Conservation (phyloP, 2,329 filamentous ascomycete species). For the Aspergillaceae sp. region DNA sequence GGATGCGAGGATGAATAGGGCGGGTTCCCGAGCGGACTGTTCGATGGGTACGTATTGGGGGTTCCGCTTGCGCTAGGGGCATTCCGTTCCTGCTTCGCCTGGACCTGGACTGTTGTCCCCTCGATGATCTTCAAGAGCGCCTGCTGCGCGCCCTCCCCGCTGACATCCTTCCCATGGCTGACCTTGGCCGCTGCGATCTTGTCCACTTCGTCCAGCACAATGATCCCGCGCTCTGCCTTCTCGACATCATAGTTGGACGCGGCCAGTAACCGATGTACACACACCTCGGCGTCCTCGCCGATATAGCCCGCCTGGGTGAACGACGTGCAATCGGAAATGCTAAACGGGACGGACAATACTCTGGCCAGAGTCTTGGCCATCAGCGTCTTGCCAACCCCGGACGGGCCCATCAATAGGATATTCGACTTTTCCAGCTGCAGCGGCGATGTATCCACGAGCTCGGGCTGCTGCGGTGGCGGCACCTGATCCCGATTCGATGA, state of each 20-base stretch:
- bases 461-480: conserved; percentile 25
- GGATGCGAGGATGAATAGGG: conserved; percentile 16
- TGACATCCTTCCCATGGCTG: conserved; percentile 83
- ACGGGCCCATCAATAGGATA: conserved; percentile 79
- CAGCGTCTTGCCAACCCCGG: conserved; percentile 91
- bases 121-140: conserved; percentile 93
- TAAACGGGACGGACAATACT: conserved; percentile 89
- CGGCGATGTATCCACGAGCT: conserved; percentile 46
- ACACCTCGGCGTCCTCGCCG: conserved; percentile 93
- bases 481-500: conserved; percentile 20
- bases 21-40: conserved; percentile 26
- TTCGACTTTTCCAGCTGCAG: conserved; percentile 94
- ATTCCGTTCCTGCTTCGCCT: conserved; percentile 58
- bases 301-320: conserved; percentile 97
- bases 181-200: conserved; percentile 89
- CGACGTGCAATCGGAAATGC: conserved; percentile 90
- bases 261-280: conserved; percentile 80
- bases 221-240: conserved; percentile 80
- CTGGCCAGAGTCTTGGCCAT: conserved; percentile 84
- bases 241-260: conserved; percentile 83
- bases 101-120: conserved; percentile 85
- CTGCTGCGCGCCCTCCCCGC: conserved; percentile 93
- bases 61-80: conserved; percentile 30
- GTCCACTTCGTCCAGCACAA: conserved; percentile 94
- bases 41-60: conserved; percentile 32